Base-by-base conservation (phyloP, 768 basidiomycete species). In the Rubroboletus satanas region DNA sequence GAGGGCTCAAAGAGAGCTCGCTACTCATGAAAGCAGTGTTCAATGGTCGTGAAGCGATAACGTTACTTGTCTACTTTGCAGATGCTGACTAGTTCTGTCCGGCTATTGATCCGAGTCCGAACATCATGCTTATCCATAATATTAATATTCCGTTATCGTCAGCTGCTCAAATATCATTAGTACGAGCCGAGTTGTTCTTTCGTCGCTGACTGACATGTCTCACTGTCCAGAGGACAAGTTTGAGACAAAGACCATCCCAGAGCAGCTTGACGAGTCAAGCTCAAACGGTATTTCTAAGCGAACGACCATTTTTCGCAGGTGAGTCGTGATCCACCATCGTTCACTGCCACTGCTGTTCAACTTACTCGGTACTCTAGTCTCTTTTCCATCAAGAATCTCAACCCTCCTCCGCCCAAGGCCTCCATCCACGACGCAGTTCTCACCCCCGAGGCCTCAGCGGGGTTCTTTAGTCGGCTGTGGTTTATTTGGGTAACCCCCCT, bases 401-500 rank as follows among this genome's bases (percentile, higher is more conserved):
- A 72, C 12, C 66, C 71, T 6, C 73, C 77, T 3, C 75, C 75
- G 2, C 73, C 86, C 1, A 78, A 74, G 53, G 61, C 62, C 7
- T 84, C 84, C 3, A 67, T 89, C 2, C 79, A 86, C 45, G 83
- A 87, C 52, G 80, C 87, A 2, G 66, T 70, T 2, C 59, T 82
- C 10, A 83, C 84, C 3, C 91, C 90, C 0, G 90, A 93, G 61
- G 77, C 73, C 3, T 78, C 76, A 1, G 90, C 90, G 0, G 75
- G 77, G 37, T 79, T 82, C 67, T 78, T 83, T 57, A 79, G 74
- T 59, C 64, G 80, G 6, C 58, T 92, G 4, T 85, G 83, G 32
- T 95, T 93, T 59, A 69, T 71, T 42, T 94, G 93, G 92, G 77
- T 94, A 18, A 84, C 83, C 3, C 80, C 83, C 3, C 70, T 94